Conservation (phyloP, 768 basidiomycete genomes). For the Panellus pusillus region DNA sequence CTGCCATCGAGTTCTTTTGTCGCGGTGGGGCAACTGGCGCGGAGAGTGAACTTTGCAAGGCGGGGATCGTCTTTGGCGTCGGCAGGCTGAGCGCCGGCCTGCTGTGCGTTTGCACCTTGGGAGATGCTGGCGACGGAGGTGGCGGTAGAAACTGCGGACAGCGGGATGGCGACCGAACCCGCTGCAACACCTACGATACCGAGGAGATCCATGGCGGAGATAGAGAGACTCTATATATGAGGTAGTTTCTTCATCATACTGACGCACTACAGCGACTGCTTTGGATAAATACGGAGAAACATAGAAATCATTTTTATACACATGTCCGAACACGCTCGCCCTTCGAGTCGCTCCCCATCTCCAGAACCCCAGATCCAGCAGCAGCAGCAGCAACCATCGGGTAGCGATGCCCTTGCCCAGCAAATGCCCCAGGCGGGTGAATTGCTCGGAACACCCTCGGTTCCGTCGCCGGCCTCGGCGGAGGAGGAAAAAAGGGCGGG, state of each 20-base stretch:
- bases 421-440: neutral
- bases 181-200: conserved; percentile 30
- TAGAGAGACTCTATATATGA: neutral
- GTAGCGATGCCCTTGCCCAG: neutral
- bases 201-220: conserved; percentile 19
- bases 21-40: conserved; percentile 14
- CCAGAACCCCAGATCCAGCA: too few relatives aligned
- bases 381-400: neutral
- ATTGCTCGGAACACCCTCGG: neutral
- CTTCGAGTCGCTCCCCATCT: too few relatives aligned
- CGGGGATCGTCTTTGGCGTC: conserved; percentile 28
- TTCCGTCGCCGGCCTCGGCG: neutral
- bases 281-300: too few relatives aligned
- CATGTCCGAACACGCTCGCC: too few relatives aligned
- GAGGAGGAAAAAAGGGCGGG: conserved; percentile 24
- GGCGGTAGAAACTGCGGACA: conserved; percentile 27
- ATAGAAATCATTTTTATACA: too few relatives aligned
- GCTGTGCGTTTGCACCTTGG: conserved; percentile 27
- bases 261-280: too few relatives aligned
- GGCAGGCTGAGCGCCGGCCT: conserved; percentile 15
- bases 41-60: conserved; percentile 29
- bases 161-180: conserved; percentile 29
- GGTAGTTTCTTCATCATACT: too few relatives aligned
- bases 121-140: conserved; percentile 31
- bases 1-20: conserved; percentile 24